A percentile compares a stretch with the other conserved stretches of the same genome.
Conservation (phyloP, 2,329 filamentous ascomycete genomes). For the Didymella segeticola region DNA sequence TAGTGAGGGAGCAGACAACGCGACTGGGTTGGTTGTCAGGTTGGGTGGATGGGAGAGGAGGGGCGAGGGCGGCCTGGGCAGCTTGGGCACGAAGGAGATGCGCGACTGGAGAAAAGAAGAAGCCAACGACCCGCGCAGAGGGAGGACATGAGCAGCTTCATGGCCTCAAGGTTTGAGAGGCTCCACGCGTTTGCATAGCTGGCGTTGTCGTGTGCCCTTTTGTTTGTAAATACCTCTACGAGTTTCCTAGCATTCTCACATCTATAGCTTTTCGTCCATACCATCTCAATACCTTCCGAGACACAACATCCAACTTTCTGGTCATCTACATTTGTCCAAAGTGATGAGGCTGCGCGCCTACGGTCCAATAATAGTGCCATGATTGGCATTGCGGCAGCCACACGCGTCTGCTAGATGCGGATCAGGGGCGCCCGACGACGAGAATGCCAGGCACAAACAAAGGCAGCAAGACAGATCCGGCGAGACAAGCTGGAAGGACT, state of each 20-base stretch:
- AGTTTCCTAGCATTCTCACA: constrained; percentile 1
- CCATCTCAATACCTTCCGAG: not conserved
- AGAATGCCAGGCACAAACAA: not conserved
- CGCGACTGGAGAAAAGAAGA: constrained; percentile 82
- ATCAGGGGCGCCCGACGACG: constrained; percentile 11
- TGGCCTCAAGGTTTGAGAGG: not conserved
- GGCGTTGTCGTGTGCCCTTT: constrained; percentile 5
- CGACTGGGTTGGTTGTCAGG: constrained; percentile 67
- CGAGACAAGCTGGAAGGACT: not conserved
- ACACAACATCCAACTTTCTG: not conserved
- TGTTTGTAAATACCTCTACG: constrained; percentile 10
- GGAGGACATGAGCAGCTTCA: constrained; percentile 58
- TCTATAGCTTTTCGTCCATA: not conserved
- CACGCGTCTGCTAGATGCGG: constrained; percentile 9
- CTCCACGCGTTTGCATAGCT: constrained; percentile 10
- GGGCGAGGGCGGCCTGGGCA: constrained; percentile 85
- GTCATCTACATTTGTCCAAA: not conserved
- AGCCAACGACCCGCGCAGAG: constrained; percentile 79
- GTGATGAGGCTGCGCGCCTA: constrained; percentile 2
- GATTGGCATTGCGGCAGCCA: constrained; percentile 17
- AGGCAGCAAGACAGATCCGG: not conserved
- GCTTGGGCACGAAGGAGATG: constrained; percentile 89
- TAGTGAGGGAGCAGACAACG: constrained; percentile 62
- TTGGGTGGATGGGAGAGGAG: constrained; percentile 72
- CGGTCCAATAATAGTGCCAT: constrained; percentile 10